Conservation (phyloP, 2,329 filamentous ascomycete species). For the Tricladium varicosporioides region DNA sequence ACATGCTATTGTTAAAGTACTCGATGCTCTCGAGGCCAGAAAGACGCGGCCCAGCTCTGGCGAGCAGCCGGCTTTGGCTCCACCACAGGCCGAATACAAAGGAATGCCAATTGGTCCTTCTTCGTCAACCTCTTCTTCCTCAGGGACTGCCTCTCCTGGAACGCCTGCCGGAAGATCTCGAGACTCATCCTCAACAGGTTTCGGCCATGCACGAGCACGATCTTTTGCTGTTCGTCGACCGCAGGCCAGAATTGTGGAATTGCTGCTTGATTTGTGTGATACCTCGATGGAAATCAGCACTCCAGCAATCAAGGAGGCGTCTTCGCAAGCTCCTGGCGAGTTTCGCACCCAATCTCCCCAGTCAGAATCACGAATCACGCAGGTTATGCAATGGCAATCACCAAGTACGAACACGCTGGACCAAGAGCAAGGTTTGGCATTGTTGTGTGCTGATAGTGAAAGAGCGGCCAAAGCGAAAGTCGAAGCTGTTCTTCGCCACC, state of each 20-base stretch:
- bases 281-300: slow-evolving; percentile 94
- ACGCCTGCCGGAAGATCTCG: slow-evolving; percentile 70
- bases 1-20: slow-evolving; percentile 89
- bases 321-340: slow-evolving; percentile 66
- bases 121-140: slow-evolving; percentile 63
- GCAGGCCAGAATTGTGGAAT: slow-evolving; percentile 87
- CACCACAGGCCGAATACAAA: slow-evolving; percentile 78
- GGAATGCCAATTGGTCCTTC: slow-evolving; percentile 79
- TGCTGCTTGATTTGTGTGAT: slow-evolving; percentile 92
- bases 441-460: slow-evolving; percentile 89
- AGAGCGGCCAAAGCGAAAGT: slow-evolving; percentile 82
- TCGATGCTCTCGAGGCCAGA: slow-evolving; percentile 85
- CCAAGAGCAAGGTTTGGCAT: slow-evolving; percentile 84
- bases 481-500: slow-evolving; percentile 87
- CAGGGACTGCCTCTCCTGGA: slow-evolving; percentile 68
- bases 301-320: slow-evolving; percentile 84
- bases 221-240: slow-evolving; percentile 92
- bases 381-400: slow-evolving; percentile 95
- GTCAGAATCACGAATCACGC: slow-evolving; percentile 90
- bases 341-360: slow-evolving; percentile 92
- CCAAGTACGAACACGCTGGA: slow-evolving; percentile 88
- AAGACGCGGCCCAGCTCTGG: slow-evolving; percentile 62
- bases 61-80: slow-evolving; percentile 42
- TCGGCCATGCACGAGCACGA: slow-evolving; percentile 76
- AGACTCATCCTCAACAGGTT: slow-evolving; percentile 62